These are phyloP conservation scores for Yamadazyma diospyri DNA, from an alignment of 1,139 yeast species.

Conservation along the genomic window DNA sequence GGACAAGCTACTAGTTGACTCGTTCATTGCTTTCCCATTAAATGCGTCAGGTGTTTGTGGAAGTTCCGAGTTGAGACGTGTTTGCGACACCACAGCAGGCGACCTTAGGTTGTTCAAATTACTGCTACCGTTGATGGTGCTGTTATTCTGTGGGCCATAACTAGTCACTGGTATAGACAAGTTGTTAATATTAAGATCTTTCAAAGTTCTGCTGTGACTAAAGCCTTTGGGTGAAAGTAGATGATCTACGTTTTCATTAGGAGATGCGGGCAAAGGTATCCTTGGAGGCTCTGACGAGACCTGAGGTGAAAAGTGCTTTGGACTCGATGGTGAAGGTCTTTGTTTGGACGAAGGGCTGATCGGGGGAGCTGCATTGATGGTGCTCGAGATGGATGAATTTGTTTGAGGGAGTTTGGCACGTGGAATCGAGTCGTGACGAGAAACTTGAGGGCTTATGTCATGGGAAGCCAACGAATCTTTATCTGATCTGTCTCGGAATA, in stretches of 20 bases:
- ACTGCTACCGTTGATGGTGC: not conserved
- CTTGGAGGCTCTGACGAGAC: slow-evolving; percentile 11
- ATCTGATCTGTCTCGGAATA: not conserved
- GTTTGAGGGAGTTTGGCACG: not conserved
- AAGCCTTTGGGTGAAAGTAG: slow-evolving; percentile 11
- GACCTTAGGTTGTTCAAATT: slow-evolving; percentile 13
- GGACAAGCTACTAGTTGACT: slow-evolving; percentile 12
- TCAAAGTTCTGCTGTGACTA: slow-evolving; percentile 13
- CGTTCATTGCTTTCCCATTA: slow-evolving; percentile 7
- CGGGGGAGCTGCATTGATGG: not conserved
- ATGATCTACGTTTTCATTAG: slow-evolving; percentile 11
- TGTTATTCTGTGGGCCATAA: not conserved
- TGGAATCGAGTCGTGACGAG: slow-evolving; percentile 5
- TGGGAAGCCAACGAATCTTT: not conserved
- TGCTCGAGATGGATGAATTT: not conserved
- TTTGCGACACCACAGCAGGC: slow-evolving; percentile 13
- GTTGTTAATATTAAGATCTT: slow-evolving; percentile 14
- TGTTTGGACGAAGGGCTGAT: not conserved
- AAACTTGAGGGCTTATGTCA: slow-evolving; percentile 6
- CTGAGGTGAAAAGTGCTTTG: slow-evolving; percentile 5
- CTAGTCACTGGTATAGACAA: slow-evolving; percentile 8
- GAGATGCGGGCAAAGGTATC: slow-evolving; percentile 14
- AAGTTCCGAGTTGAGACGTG: not conserved
- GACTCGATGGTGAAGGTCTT: not conserved
- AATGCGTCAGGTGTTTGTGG: slow-evolving; percentile 22